These are phyloP conservation scores for Candida buenavistaensis DNA, from an alignment of 1,139 yeast species.

Conservation along the genomic window DNA sequence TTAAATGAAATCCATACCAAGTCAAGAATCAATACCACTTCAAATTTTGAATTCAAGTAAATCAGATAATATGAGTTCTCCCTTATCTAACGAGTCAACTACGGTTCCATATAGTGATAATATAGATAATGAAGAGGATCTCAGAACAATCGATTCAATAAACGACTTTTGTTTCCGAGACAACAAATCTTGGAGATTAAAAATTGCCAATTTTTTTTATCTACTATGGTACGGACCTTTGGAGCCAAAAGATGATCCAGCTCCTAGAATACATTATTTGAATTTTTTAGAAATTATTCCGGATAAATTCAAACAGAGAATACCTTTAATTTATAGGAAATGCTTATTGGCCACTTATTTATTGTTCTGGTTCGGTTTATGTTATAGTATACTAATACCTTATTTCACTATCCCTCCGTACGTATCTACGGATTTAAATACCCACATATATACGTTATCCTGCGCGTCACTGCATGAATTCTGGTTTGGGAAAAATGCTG, in stretches of 20 bases:
- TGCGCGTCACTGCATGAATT: conserved; percentile 40
- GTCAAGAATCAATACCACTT: too few species aligned
- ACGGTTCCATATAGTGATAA: too few species aligned
- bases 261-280: conserved; percentile 28
- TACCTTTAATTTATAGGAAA: conserved; percentile 28
- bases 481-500: conserved; percentile 76
- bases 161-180: conserved; percentile 2
- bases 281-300: conserved; percentile 46
- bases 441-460: conserved; percentile 33
- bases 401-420: conserved; percentile 40
- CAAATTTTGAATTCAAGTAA: too few species aligned
- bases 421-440: conserved; percentile 17
- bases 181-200: conserved; percentile 2
- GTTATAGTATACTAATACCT: conserved; percentile 33
- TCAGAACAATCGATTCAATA: neutral
- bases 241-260: conserved; percentile 49
- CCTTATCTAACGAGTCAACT: too few species aligned
- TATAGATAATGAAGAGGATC: too few species aligned
- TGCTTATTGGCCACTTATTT: conserved; percentile 37
- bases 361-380: conserved; percentile 32
- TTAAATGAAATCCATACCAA: too few species aligned
- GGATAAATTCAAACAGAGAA: conserved; percentile 27
- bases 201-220: conserved; percentile 8
- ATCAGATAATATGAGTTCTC: neutral
- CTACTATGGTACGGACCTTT: conserved; percentile 55